Evolutionary conservation across 2,329 filamentous ascomycete species (phyloP), one percentile per base, ranked within the genome.

Genomic region (Phaeomoniella chlamydospora): DNA sequence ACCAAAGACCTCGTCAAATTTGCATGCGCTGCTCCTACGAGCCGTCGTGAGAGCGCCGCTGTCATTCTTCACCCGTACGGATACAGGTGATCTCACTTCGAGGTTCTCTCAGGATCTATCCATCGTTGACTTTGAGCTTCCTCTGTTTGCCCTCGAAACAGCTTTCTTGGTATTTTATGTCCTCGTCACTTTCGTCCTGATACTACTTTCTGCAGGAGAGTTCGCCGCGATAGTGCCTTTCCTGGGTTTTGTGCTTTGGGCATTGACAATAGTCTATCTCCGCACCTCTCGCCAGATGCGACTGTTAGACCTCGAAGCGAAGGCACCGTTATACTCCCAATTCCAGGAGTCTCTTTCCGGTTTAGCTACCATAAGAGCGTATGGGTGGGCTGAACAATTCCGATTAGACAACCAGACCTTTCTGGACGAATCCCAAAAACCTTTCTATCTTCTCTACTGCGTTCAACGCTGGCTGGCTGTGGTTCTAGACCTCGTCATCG

Each of bases 241-340:
- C 3, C 45, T 75, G 2, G 40, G 62, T 5, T 51, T 46, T 0
- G 41, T 64, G 1, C 40, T 75, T 1, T 76, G 65, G 37, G 39
- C 57, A 2, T 50, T 77, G 0, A 72, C 76, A 41, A 67, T 59
- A 36, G 62, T 73, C 34, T 78, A 78, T 43, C 58, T 78, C 2
- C 60, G 68, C 0, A 78, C 73, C 0, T 76, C 72, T 1, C 57
- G 72, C 0, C 74, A 78, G 47, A 49, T 79, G 5, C 62, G 74
- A 34, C 59, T 74, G 14, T 50, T 79, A 9, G 74, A 78, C 32
- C 60, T 79, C 1, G 74, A 79, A 48, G 64, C 68, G 1, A 76
- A 77, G 43, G 66, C 67, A 1, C 72, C 72, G 0, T 53, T 77
- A 0, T 74, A 70, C 54, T 68, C 60, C 12, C 57, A 74, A 40